Conservation (phyloP, 2,329 filamentous ascomycete genomes). For the Arthrinium puccinioides region DNA sequence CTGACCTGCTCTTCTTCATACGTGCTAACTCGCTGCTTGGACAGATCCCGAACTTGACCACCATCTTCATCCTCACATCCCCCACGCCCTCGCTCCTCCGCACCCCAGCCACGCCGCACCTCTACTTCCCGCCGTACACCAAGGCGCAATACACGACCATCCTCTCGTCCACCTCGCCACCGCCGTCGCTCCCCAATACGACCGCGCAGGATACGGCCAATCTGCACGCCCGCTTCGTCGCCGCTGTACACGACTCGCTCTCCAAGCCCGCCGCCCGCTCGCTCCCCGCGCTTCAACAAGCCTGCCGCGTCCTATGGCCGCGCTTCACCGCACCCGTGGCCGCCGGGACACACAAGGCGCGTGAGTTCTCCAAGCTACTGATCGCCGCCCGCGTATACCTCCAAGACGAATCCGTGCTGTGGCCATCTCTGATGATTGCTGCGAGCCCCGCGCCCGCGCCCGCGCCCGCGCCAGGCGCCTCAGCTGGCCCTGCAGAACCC, state of each 20-base stretch:
- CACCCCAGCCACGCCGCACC: slow-evolving; percentile 62
- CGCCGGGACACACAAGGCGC: slow-evolving; percentile 63
- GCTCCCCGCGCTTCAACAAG: slow-evolving; percentile 62
- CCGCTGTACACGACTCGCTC: slow-evolving; percentile 81
- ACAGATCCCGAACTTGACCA: slow-evolving; percentile 71
- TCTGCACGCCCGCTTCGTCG: slow-evolving; percentile 74
- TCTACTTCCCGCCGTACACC: slow-evolving; percentile 79
- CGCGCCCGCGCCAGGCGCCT: not conserved
- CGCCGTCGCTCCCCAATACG: slow-evolving; percentile 39
- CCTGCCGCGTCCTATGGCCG: slow-evolving; percentile 73
- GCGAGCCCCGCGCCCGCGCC: not conserved
- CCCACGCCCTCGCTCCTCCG: slow-evolving; percentile 43
- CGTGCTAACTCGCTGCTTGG: slow-evolving; percentile 2
- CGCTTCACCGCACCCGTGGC: slow-evolving; percentile 74
- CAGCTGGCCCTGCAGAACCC: slow-evolving; percentile 6
- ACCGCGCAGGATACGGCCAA: slow-evolving; percentile 50
- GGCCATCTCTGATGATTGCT: slow-evolving; percentile 33
- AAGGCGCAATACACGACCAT: slow-evolving; percentile 76
- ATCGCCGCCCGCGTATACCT: slow-evolving; percentile 63
- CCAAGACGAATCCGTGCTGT: slow-evolving; percentile 63
- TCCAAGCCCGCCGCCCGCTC: slow-evolving; percentile 75
- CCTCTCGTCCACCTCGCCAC: slow-evolving; percentile 46
- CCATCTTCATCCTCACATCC: slow-evolving; percentile 50
- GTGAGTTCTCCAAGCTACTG: slow-evolving; percentile 79
- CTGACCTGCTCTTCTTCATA: slow-evolving; percentile 5